phyloP scores from a whole-genome alignment of 2,329 filamentous ascomycete genomes.

The Talaromyces pinophilus region DNA sequence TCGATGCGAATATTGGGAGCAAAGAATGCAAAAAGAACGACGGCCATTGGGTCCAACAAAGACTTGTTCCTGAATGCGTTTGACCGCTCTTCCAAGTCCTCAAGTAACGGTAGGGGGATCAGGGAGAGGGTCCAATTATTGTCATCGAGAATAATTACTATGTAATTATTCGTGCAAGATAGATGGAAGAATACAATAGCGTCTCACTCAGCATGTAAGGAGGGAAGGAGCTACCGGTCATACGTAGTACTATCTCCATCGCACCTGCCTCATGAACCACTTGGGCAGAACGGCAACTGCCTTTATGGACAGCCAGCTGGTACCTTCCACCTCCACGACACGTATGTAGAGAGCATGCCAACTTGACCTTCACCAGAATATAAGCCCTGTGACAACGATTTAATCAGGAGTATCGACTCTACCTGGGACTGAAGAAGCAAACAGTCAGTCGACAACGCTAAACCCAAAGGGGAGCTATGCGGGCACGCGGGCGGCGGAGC shows the following conservation, averaged over 20 bases:
- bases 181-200: not conserved
- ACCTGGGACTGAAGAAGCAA: not conserved
- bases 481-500: slow-evolving; percentile 25
- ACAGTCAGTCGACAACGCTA: slow-evolving; percentile 28
- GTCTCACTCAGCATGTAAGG: not conserved
- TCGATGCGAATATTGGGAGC: slow-evolving; percentile 1
- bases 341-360: not conserved
- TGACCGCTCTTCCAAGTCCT: slow-evolving; percentile 19
- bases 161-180: not conserved
- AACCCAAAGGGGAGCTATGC: slow-evolving; percentile 31
- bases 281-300: not conserved
- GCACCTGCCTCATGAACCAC: not conserved
- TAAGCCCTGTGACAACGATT: too few species aligned
- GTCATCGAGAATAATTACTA: not conserved
- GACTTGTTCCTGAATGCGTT: slow-evolving; percentile 5
- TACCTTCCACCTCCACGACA: not conserved
- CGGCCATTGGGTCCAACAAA: not conserved
- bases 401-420: too few species aligned
- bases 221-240: not conserved
- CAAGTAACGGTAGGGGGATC: not conserved
- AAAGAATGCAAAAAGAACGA: not conserved
- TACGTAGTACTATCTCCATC: not conserved
- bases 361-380: too few species aligned
- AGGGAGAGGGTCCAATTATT: not conserved
- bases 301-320: not conserved